Evolutionary conservation across 257 asterid genomes (phyloP), one percentile per base, ranked within the genome.

Genomic region (Avicennia marina): DNA sequence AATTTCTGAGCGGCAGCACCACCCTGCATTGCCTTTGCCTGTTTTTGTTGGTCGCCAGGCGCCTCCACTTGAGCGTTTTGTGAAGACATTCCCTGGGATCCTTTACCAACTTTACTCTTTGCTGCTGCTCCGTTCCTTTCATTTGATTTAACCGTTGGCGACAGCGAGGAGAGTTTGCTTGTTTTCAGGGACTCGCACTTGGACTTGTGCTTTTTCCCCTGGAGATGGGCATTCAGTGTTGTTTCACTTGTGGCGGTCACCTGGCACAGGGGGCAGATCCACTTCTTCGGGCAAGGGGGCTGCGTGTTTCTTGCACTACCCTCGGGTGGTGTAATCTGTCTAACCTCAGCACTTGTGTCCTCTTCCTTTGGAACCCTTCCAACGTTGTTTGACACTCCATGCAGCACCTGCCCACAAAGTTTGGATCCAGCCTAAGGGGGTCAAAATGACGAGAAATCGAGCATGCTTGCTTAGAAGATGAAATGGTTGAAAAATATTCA

Each of bases 221-320:
- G 33, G 27, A 75, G 71, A 68, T 78, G 88, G 20, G 3, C 24
- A 11, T 44, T 65, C 36, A 75, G 38, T 1, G 3, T n/a, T 2
- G 8, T 20, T 66, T 67, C 77, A 34, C 73, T 39, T 2, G 45
- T 0, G 38, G 64, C 41, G 2, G 68, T 50, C 33, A 75, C 72
- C 20, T 70, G 16, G 31, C 85, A 72, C 25, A 70, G 12, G 40
- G 25, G 66, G 56, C 81, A 73, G 6, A 36, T 72, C 89, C 79
- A 67, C 46, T 48, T 13, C 56, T 47, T 22, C 27, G 11, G 0
- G 39, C 61, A 43, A 42, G 54, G 15, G 51, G 34, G 27, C 19
- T 39, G 50, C 8, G 7, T 43, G 22, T 21, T 51, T 36, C 40
- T 50, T 27, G 27, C 29, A 17, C 22, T 46, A 20, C 44, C 34